Percentiles rank a stretch among this genome's conserved stretches.
phyloP scores from a whole-genome alignment of 2,329 filamentous ascomycete species.

The Aspergillus caelatus region DNA sequence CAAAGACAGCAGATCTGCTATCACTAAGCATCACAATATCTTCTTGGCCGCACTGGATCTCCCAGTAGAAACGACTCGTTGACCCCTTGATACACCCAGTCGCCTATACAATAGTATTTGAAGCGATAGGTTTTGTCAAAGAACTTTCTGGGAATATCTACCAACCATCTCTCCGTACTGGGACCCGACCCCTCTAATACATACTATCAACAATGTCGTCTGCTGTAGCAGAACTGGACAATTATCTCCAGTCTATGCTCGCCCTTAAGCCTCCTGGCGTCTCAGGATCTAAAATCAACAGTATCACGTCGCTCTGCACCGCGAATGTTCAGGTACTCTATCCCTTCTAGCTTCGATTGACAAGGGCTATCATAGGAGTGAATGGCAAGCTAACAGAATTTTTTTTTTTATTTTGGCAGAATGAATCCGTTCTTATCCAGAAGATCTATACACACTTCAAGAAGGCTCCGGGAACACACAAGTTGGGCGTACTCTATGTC shows the following conservation, averaged over 20 bases:
- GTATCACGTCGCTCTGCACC: conserved; percentile 84
- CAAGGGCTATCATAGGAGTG: neutral
- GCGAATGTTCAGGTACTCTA: conserved; percentile 79
- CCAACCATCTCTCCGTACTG: conserved; percentile 16
- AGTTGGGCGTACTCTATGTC: conserved; percentile 98
- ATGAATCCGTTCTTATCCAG: conserved; percentile 90
- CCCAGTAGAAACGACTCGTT: conserved; percentile 29
- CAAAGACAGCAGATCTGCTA: conserved; percentile 13
- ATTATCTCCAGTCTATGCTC: conserved; percentile 88
- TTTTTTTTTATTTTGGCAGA: conserved; percentile 57
- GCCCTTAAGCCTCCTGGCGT: conserved; percentile 90
- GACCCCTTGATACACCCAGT: conserved; percentile 16
- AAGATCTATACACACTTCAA: conserved; percentile 98
- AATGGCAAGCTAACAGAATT: conserved; percentile 26
- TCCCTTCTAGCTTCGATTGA: neutral
- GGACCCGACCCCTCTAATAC: conserved; percentile 12
- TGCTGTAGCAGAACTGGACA: conserved; percentile 87
- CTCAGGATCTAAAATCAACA: conserved; percentile 86
- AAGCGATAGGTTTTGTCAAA: conserved; percentile 22
- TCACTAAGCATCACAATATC: conserved; percentile 22
- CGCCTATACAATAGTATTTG: conserved; percentile 16
- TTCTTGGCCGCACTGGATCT: conserved; percentile 25
- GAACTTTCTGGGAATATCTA: conserved; percentile 14
- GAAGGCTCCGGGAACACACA: conserved; percentile 91
- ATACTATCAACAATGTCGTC: conserved; percentile 64